A percentile compares a stretch with the other conserved stretches of the same genome.
phyloP scores from a whole-genome alignment of 192 early-diverging fungal genomes.

The Radiomyces spectabilis region DNA sequence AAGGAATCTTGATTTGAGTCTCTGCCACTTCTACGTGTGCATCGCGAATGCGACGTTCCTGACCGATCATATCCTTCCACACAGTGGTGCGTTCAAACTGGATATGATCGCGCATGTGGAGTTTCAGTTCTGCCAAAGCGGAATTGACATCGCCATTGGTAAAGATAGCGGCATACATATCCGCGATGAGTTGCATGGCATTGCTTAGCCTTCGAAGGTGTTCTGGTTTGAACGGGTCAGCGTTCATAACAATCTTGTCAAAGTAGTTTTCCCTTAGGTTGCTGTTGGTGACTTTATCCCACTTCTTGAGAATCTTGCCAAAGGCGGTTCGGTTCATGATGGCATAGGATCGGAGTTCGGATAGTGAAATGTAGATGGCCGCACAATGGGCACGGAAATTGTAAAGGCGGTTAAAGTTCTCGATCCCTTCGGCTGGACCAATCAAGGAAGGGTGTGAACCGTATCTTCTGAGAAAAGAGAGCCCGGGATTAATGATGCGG shows the following conservation, averaged over 20 bases:
- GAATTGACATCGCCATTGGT: conserved; percentile 40
- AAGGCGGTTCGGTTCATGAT: conserved; percentile 82
- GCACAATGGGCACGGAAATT: conserved; percentile 16
- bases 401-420: conserved; percentile 7
- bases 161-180: conserved; percentile 50
- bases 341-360: conserved; percentile 73
- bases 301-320: conserved; percentile 88
- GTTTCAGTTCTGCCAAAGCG: conserved; percentile 50
- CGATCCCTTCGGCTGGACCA: not conserved
- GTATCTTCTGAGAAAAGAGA: not conserved
- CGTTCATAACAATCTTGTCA: conserved; percentile 37
- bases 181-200: conserved; percentile 34
- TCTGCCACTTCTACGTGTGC: conserved; percentile 14
- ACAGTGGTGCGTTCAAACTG: conserved; percentile 66
- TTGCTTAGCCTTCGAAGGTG: conserved; percentile 31
- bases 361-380: conserved; percentile 42
- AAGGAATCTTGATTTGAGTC: not conserved
- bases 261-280: conserved; percentile 24
- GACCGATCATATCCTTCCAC: conserved; percentile 68
- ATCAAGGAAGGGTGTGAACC: not conserved
- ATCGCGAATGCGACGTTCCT: conserved; percentile 41
- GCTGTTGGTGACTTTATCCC: conserved; percentile 75
- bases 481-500: not conserved
- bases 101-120: conserved; percentile 54
- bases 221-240: conserved; percentile 42